Evolutionary conservation across 73 alveolate species (phyloP), one percentile per base, ranked within the genome.

Genomic region (Paramecium bursaria): DNA sequence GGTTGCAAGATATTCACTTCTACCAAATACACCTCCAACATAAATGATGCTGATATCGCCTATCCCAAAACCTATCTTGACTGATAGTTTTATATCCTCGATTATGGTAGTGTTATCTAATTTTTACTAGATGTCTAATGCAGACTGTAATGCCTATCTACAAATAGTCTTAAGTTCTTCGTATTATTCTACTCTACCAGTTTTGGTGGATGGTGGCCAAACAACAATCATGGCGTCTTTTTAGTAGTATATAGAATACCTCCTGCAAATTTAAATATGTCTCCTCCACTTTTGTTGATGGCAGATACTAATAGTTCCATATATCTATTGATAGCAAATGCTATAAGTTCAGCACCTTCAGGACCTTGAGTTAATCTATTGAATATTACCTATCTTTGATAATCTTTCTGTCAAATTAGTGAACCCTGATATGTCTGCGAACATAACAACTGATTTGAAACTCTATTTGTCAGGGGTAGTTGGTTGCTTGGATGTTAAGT

Each of bases 1-100:
- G 1, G 95, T 95, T 3, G 98, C 88, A 75, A 96, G 91, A 85
- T 90, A 96, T 75, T 96, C 99, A 57, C 98, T 91, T 88, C 99
- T 94, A 4, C 94, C 94, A 87, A 96, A 96, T 25, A 95, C 91
- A 4, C 99, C 99, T 13, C 99, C 99, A 2, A 96, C 98, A 79
- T 94, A 95, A 19, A 96, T 88, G 4, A 96, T 90, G 26, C 93
- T 92, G 33, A 98, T 94, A 75, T 96, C 93, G 29, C 99, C 99
- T 22, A 94, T 93, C 7, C 99, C 99, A 39, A 80, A 96, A 17
- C 86, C 75, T 29, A 86, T 86, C 86, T 89, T 89, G 31, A 92
- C 92, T 42, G 87, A 80, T 46, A 87, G 85, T 35, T 87, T 86
- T 39, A 92, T 94, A 73, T 95, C 94, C 67, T 90, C 93, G 86